These are phyloP conservation scores for Lachancea fermentati DNA, from an alignment of 805 yeast species.

Conservation along the genomic window DNA sequence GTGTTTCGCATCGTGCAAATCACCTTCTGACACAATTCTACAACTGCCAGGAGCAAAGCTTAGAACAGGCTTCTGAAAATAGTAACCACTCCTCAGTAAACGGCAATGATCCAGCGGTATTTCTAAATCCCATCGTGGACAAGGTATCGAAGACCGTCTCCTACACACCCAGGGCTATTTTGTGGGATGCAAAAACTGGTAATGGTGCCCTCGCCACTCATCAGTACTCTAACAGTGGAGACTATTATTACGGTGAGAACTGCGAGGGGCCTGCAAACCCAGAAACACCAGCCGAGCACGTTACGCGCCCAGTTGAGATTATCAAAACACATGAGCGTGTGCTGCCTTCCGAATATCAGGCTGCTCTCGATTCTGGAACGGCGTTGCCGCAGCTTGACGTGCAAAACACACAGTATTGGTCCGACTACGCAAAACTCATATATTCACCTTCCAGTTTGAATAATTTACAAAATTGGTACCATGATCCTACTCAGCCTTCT, in stretches of 20 bases:
- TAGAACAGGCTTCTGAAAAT: constrained; percentile 31
- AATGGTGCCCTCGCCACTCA: constrained; percentile 59
- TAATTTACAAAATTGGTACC: constrained; percentile 55
- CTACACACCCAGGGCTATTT: constrained; percentile 74
- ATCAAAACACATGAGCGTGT: constrained; percentile 35
- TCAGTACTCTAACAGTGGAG: constrained; percentile 38
- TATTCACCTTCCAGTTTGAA: constrained; percentile 57
- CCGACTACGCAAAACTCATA: constrained; percentile 67
- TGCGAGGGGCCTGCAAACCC: constrained; percentile 11
- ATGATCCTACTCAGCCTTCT: constrained; percentile 25
- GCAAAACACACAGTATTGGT: constrained; percentile 60
- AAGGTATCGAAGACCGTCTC: constrained; percentile 41
- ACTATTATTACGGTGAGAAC: constrained; percentile 21
- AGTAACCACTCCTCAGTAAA: constrained; percentile 10
- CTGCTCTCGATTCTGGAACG: constrained; percentile 48
- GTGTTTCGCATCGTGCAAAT: constrained; percentile 68
- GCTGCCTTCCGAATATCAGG: constrained; percentile 56
- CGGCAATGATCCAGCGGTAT: constrained; percentile 40
- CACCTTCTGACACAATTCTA: constrained; percentile 76
- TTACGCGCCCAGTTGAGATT: constrained; percentile 17
- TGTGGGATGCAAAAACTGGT: constrained; percentile 81
- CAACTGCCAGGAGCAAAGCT: constrained; percentile 71
- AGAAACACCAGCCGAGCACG: constrained; percentile 7
- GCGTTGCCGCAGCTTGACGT: constrained; percentile 33
- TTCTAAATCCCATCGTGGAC: constrained; percentile 40